Percentiles rank a stretch among this genome's conserved stretches.
phyloP scores from a whole-genome alignment of 2,329 filamentous ascomycete species.

The Cladophialophora yegresii region DNA sequence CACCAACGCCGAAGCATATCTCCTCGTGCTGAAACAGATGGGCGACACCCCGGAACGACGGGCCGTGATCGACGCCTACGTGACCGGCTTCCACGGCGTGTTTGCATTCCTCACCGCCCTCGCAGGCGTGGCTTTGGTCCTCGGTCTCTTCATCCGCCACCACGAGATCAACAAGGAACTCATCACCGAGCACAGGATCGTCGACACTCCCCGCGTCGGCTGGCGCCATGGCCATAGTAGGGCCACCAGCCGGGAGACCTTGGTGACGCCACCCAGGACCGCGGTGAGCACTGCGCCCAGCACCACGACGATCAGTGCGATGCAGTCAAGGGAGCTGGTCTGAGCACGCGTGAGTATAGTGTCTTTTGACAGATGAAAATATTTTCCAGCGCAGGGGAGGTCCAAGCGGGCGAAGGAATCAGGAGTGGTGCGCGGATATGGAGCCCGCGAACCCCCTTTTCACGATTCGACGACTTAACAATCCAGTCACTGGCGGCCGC shows the following conservation, averaged over 20 bases:
- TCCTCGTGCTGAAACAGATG: conserved; percentile 13
- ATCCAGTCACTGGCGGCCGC: no score
- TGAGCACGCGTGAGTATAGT: neutral
- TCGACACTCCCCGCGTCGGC: neutral
- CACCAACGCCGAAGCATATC: conserved; percentile 27
- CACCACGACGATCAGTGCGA: neutral
- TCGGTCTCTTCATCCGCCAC: conserved; percentile 25
- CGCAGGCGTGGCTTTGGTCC: conserved; percentile 18
- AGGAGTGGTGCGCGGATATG: no score
- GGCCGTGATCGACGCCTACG: conserved; percentile 19
- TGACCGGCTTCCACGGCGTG: conserved; percentile 27
- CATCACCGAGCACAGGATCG: conserved; percentile 22
- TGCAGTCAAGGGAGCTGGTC: neutral
- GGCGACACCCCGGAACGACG: conserved; percentile 3
- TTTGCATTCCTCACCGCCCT: conserved; percentile 27
- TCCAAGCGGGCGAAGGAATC: no score
- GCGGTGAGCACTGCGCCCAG: no score
- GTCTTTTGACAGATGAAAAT: neutral
- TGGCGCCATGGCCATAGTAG: conserved; percentile 5
- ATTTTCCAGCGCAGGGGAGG: no score
- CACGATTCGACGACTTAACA: no score
- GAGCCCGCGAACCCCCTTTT: no score
- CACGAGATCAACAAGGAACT: conserved; percentile 29
- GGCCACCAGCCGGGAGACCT: neutral
- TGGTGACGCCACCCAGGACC: neutral